Conservation (phyloP, 495 filamentous ascomycete species). For the Daldinia vernicosa region DNA sequence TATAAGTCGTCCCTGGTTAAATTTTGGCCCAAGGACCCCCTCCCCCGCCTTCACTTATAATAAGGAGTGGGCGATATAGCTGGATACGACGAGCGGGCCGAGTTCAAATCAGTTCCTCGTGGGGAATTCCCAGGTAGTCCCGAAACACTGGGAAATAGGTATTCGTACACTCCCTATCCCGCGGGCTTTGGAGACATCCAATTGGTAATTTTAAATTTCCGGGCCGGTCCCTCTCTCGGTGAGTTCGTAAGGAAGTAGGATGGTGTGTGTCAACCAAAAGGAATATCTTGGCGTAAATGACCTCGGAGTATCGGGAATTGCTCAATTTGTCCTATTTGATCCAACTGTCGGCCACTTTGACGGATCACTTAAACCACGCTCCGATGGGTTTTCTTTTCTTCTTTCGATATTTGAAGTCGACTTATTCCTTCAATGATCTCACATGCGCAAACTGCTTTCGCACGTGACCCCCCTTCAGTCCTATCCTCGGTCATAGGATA, state of each 20-base stretch:
- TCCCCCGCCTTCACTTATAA: conserved; percentile 37
- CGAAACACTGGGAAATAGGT: conserved; percentile 18
- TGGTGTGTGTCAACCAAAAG: conserved; percentile 20
- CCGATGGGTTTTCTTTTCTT: conserved; percentile 1
- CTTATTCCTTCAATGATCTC: conserved; percentile 11
- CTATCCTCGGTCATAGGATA: neutral
- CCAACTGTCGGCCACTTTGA: conserved; percentile 17
- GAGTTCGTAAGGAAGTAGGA: conserved; percentile 31
- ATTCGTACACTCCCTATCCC: conserved; percentile 4
- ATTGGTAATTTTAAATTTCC: conserved; percentile 31
- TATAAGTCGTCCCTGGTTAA: neutral
- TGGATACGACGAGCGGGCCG: conserved; percentile 28
- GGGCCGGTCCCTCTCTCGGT: conserved; percentile 40
- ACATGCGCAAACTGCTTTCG: conserved; percentile 6
- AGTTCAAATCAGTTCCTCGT: conserved; percentile 24
- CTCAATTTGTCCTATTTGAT: conserved; percentile 30
- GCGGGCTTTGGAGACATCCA: conserved; percentile 21
- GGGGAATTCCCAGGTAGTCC: neutral
- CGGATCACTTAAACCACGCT: conserved; percentile 1
- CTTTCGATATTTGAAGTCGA: conserved; percentile 12
- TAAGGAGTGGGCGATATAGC: conserved; percentile 18
- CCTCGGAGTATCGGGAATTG: conserved; percentile 37
- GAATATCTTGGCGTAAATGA: conserved; percentile 33
- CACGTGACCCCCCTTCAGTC: conserved; percentile 22
- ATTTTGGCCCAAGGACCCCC: conserved; percentile 7